A percentile compares a stretch with the other conserved stretches of the same genome.
Evolutionary conservation across 2,329 filamentous ascomycete genomes (phyloP).

Genomic region (Sclerotinia subarctica): DNA sequence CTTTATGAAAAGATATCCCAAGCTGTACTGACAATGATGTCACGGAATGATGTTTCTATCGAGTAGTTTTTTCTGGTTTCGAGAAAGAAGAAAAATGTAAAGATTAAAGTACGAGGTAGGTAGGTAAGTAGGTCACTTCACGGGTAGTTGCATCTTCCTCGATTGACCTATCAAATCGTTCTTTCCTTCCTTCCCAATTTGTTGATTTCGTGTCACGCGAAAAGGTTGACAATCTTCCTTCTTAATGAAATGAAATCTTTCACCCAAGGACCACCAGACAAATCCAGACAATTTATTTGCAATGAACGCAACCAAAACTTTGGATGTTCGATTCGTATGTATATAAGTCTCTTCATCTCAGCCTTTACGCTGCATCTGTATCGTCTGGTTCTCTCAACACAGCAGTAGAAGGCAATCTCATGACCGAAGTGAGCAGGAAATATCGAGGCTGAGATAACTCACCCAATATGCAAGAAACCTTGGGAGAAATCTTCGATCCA

Average conservation of each 20-base stretch:
- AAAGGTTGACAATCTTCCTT: background rate
- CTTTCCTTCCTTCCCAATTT: conserved; percentile 11
- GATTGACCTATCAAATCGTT: background rate
- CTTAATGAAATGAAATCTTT: background rate
- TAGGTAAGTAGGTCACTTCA: background rate
- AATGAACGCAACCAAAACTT: background rate
- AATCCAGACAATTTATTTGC: background rate
- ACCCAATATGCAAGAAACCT: background rate
- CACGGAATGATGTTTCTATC: background rate
- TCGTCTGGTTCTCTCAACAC: background rate
- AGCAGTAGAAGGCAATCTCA: background rate
- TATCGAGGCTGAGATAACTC: background rate
- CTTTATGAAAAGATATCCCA: background rate
- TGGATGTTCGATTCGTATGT: background rate
- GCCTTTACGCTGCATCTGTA: background rate
- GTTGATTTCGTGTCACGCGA: background rate
- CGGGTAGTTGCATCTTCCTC: conserved; percentile 13
- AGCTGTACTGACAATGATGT: background rate
- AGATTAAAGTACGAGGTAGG: too few relatives aligned
- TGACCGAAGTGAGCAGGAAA: background rate
- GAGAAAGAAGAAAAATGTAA: background rate
- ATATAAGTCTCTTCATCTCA: background rate
- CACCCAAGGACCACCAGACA: background rate
- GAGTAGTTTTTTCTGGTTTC: background rate
- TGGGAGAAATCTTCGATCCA: background rate